These are phyloP conservation scores for Actinomucor elegans DNA, from an alignment of 371 early-diverging fungal species.

Conservation along the genomic window DNA sequence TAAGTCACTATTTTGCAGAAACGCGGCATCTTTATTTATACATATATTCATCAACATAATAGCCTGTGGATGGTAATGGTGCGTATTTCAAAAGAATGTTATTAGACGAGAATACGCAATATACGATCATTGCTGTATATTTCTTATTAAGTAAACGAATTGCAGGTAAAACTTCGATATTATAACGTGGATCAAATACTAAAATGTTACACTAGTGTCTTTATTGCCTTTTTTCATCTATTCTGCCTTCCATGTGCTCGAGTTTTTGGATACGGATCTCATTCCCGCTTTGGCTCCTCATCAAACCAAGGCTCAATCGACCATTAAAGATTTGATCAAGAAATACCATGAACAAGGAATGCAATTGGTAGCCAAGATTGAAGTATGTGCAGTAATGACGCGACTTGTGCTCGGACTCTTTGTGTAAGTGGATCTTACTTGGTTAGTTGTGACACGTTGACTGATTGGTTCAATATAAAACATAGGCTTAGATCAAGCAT, in stretches of 20 bases:
- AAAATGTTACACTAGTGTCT: constrained; percentile 48
- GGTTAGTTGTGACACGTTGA: too few species aligned
- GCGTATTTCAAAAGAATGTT: constrained; percentile 14
- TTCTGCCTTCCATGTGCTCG: constrained; percentile 75
- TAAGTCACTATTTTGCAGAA: constrained; percentile 3
- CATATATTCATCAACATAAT: not conserved
- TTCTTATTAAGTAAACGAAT: constrained; percentile 70
- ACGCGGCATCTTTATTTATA: not conserved
- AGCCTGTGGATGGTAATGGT: constrained; percentile 8
- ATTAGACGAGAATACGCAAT: constrained; percentile 80
- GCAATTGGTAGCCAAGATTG: constrained; percentile 63
- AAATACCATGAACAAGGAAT: constrained; percentile 64
- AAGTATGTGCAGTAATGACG: constrained; percentile 73
- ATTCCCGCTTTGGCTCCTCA: constrained; percentile 45
- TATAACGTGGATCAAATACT: not conserved
- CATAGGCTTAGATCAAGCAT: constrained; percentile 62
- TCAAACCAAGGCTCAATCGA: constrained; percentile 32
- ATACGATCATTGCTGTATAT: constrained; percentile 69
- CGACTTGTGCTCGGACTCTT: constrained; percentile 62
- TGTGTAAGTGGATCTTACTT: constrained; percentile 56
- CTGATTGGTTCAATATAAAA: too few species aligned
- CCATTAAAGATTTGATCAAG: constrained; percentile 48
- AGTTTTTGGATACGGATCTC: constrained; percentile 62
- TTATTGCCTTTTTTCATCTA: constrained; percentile 77
- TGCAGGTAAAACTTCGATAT: constrained; percentile 45